A percentile compares a stretch with the other conserved stretches of the same genome.
Evolutionary conservation across 805 yeast species (phyloP).

Genomic region (Tetrapisispora arboricola): DNA sequence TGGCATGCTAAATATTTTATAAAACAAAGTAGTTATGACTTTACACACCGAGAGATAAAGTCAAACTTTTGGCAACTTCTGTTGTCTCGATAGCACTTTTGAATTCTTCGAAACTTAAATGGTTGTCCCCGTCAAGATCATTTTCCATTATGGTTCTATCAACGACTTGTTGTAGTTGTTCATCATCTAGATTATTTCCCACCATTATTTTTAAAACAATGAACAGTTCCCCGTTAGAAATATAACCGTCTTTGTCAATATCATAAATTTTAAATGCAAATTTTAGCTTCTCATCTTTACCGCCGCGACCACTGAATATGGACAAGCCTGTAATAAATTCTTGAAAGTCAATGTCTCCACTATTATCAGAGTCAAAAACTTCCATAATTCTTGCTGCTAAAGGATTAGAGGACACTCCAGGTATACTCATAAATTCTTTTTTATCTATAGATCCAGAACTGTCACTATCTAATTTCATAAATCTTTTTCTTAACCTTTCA

Average conservation of each 20-base stretch:
- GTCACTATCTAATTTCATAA: slow-evolving; percentile 91
- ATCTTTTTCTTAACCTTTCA: slow-evolving; percentile 80
- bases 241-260: slow-evolving; percentile 88
- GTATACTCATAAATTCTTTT: slow-evolving; percentile 82
- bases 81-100: slow-evolving; percentile 49
- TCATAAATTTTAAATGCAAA: slow-evolving; percentile 94
- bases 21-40: too few relatives aligned
- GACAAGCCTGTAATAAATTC: slow-evolving; percentile 84
- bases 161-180: slow-evolving; percentile 90
- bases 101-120: slow-evolving; percentile 78
- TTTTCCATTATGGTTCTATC: slow-evolving; percentile 93
- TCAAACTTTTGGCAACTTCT: slow-evolving; percentile 49
- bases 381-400: slow-evolving; percentile 84
- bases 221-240: slow-evolving; percentile 90
- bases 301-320: slow-evolving; percentile 77
- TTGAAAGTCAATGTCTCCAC: slow-evolving; percentile 90
- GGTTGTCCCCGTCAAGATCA: slow-evolving; percentile 80
- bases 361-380: slow-evolving; percentile 85
- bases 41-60: slow-evolving; percentile 35
- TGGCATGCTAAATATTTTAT: too few relatives aligned
- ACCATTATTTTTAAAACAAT: slow-evolving; percentile 95
- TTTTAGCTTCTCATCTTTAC: slow-evolving; percentile 66
- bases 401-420: slow-evolving; percentile 87
- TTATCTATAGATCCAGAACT: slow-evolving; percentile 87
- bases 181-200: slow-evolving; percentile 76